These are phyloP conservation scores for Wallacemonas sp. DNA, from an alignment of 208 protist species.

Conservation along the genomic window DNA sequence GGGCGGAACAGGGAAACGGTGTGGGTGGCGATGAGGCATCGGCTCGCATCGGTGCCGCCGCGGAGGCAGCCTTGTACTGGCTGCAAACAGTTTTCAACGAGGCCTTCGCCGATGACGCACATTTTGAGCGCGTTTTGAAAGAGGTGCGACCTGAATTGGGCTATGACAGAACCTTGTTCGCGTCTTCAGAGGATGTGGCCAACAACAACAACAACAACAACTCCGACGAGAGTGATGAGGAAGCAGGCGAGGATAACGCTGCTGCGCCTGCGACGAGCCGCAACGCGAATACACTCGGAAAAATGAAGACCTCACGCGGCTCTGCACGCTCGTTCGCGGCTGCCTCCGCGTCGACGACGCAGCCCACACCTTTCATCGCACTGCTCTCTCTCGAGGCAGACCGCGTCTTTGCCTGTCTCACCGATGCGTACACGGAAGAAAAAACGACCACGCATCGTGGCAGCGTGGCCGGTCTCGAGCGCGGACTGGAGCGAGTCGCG, in stretches of 20 bases:
- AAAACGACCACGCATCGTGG: not conserved
- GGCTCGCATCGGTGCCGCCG: not conserved
- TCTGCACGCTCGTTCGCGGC: too few relatives aligned
- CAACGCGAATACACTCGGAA: too few relatives aligned
- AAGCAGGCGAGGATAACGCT: too few relatives aligned
- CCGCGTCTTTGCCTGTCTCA: constrained; percentile 1
- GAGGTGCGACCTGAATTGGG: constrained; percentile 8
- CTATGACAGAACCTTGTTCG: not conserved
- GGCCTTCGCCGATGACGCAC: not conserved
- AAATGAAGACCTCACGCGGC: too few relatives aligned
- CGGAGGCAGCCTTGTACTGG: constrained; percentile 18
- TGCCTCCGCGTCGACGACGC: too few relatives aligned
- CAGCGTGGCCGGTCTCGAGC: not conserved
- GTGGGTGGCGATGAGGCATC: not conserved
- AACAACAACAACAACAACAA: too few relatives aligned
- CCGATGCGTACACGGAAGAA: not conserved
- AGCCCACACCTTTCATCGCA: not conserved
- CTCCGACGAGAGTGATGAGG: too few relatives aligned
- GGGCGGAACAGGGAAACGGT: too few relatives aligned
- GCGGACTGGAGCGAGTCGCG: constrained; percentile 8
- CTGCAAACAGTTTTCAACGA: constrained; percentile 8
- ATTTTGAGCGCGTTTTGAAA: not conserved
- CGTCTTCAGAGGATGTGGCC: too few relatives aligned
- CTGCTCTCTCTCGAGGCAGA: constrained; percentile 1
- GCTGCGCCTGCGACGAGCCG: too few relatives aligned